Evolutionary conservation across 768 basidiomycete species (phyloP), one percentile per base, ranked within the genome.

Genomic region (Kwoniella sp.): DNA sequence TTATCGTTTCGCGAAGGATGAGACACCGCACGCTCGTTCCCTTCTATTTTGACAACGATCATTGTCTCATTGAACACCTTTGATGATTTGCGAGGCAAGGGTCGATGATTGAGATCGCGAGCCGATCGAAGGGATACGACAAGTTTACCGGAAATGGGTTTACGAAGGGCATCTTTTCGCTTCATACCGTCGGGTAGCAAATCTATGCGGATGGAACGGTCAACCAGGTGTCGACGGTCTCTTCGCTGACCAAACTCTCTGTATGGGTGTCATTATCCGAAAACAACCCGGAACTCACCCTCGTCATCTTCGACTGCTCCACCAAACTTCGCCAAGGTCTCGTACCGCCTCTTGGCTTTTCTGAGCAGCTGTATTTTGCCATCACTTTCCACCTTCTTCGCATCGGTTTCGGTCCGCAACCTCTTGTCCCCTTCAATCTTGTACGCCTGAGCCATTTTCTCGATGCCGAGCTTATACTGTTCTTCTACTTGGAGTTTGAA

Each of bases 401-500:
- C 88, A 77, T 95, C 92, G 1, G 94, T 92, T 78, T 98, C 95
- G 13, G 86, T 87, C 74, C 90, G 86, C 48, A 93, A 90, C 79
- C 91, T 92, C 85, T 95, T 95, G 83, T 99, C 96, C 58, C 94
- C 95, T 74, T 99, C 96, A 5, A 90, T 91, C 73, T 92, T 88
- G 79, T 97, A 97, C 30, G 97, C 85, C 81, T 90, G 94, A 37
- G 89, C 90, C 96, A 99, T 99, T 83, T 97, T 97, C 82, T 98
- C 94, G 68, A 97, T 96, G 46, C 96, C 96, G 79, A 88, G 86
- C 84, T 94, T 95, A 84, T 97, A 97, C 82, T 98, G 93, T 83
- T 90, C 86, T 82, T 99, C 96, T 68, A 99, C 92, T 80, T 95
- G 91, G 59, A 97, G 87, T 83, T 99, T 99, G 86, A 97, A 99